Conservation (phyloP, 2,329 filamentous ascomycete species). For the Ascochyta fabae region DNA sequence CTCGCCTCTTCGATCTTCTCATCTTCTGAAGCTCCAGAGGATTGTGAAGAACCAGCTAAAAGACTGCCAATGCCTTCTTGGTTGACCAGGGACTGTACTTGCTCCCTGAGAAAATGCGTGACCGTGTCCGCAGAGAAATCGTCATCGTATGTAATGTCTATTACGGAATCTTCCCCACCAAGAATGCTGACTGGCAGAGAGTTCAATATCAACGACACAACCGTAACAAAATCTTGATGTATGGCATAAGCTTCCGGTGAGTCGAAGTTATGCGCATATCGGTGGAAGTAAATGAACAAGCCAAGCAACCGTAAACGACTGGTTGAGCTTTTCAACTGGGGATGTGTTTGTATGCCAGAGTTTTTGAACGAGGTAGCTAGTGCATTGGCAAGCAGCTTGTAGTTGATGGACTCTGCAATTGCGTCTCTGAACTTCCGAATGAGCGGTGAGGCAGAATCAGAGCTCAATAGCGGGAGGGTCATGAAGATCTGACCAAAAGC, state of each 20-base stretch:
- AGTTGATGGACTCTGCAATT: constrained; percentile 58
- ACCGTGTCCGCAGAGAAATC: constrained; percentile 32
- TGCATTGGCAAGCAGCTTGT: constrained; percentile 52
- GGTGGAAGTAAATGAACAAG: constrained; percentile 65
- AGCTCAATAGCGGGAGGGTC: constrained; percentile 46
- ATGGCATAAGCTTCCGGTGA: constrained; percentile 50
- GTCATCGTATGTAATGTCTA: constrained; percentile 37
- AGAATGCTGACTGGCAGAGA: constrained; percentile 63
- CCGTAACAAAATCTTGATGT: constrained; percentile 62
- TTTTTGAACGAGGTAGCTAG: constrained; percentile 39
- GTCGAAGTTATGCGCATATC: constrained; percentile 53
- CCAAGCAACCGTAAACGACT: constrained; percentile 63
- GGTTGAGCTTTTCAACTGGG: constrained; percentile 44
- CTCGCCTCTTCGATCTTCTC: constrained; percentile 66
- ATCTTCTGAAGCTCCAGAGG: constrained; percentile 45
- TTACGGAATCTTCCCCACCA: constrained; percentile 52
- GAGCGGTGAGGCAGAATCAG: constrained; percentile 30
- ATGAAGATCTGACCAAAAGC: constrained; percentile 53
- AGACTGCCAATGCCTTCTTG: constrained; percentile 74
- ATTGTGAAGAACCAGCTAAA: constrained; percentile 54
- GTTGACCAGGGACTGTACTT: constrained; percentile 75
- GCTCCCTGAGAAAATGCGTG: constrained; percentile 64
- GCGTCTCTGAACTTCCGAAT: constrained; percentile 37
- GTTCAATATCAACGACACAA: constrained; percentile 63
- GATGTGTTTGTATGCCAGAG: constrained; percentile 34